Percentiles rank a stretch among this genome's conserved stretches.
These are phyloP conservation scores for Tremella yokohamensis DNA, from an alignment of 768 basidiomycete genomes.

Conservation along the genomic window DNA sequence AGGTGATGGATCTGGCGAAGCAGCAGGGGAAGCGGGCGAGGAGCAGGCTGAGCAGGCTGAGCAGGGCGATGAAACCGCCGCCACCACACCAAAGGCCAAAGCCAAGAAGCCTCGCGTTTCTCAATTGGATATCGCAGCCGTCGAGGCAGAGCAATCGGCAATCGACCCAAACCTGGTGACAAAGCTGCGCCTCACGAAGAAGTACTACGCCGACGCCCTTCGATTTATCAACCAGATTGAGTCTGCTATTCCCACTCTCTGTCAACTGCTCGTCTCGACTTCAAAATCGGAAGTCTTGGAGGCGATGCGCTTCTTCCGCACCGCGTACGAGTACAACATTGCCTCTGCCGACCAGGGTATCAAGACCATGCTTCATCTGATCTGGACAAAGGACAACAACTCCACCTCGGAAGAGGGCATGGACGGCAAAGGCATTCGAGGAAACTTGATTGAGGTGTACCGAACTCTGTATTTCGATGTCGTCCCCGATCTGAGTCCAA, in stretches of 20 bases:
- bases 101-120: constrained; percentile 49
- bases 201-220: constrained; percentile 81
- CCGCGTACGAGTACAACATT: constrained; percentile 75
- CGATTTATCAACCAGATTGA: constrained; percentile 72
- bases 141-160: constrained; percentile 69
- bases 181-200: constrained; percentile 69
- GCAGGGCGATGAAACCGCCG: constrained; percentile 10
- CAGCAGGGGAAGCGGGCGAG: constrained; percentile 30
- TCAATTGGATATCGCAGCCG: constrained; percentile 62
- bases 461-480: constrained; percentile 82
- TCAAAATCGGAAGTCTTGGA: constrained; percentile 55
- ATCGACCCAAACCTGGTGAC: constrained; percentile 65
- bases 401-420: constrained; percentile 57
- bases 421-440: constrained; percentile 82
- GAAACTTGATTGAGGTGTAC: constrained; percentile 84
- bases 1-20: constrained; percentile 46
- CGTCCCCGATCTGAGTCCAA: constrained; percentile 66
- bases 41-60: constrained; percentile 19
- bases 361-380: constrained; percentile 92
- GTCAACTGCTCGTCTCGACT: constrained; percentile 75
- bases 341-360: constrained; percentile 80
- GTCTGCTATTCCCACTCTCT: constrained; percentile 66
- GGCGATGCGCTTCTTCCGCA: constrained; percentile 71
- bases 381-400: constrained; percentile 92
- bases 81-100: constrained; percentile 26